Base-by-base conservation (phyloP, 345 rosid genomes). In the Brassica rapa region DNA sequence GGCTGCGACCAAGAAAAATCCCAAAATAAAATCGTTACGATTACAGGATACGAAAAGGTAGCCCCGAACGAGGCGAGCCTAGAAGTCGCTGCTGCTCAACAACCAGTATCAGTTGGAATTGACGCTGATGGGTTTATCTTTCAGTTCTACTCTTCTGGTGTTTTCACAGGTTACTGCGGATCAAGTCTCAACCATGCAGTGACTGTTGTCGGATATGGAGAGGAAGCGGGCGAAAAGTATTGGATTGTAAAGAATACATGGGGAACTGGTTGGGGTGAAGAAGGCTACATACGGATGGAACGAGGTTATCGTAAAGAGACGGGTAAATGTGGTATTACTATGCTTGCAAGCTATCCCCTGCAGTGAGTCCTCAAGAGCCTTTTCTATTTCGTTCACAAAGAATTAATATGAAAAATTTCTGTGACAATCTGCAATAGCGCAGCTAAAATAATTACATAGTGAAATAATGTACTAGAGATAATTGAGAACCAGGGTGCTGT, bases 221-320 rank as follows among this genome's bases (percentile, higher is more conserved):
- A 57, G 67, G 84, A 80, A 43, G 70, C 14, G 9, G 78, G 79
- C 16, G 39, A 33, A n/a, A 86, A 88, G 83, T 89, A 87, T 32
- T 89, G 98, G 98, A 62, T 89, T 6, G 94, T 95, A 77, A 95
- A 91, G 84, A 93, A 93, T 68, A 93, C 98, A 21, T 91, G 98
- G 99, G 97, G 98, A 3, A 19, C 65, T n/a, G 75, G 55, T 19
- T 95, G 97, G 97, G 99, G 99, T 23, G 98, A 95, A 84, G 76
- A 85, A 8, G 98, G 98, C 23, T 93, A 93, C 69, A 30, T 91
- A 49, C 88, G 88, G 77, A 83, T 95, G 87, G 67, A 63, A 68
- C 89, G 93, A 27, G 88, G 59, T 62, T 9, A 71, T 15, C 7
- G 3, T 2, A 84, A 83, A 32, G 32, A 29, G 43, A 56, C 73